A percentile compares a stretch with the other conserved stretches of the same genome.
phyloP scores from a whole-genome alignment of 768 basidiomycete species.

The Lactarius sp. region DNA sequence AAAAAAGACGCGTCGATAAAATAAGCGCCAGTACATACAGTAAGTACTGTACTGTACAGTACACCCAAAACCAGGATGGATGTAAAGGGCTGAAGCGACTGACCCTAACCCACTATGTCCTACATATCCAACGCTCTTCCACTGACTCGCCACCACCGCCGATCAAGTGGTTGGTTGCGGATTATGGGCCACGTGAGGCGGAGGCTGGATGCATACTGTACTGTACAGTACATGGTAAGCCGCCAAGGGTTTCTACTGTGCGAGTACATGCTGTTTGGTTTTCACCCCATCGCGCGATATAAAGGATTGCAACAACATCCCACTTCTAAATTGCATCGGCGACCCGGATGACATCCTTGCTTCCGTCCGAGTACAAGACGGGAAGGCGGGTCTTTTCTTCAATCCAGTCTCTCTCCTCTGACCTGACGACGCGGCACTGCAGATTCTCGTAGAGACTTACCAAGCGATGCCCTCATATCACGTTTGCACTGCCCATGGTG shows the following conservation, averaged over 20 bases:
- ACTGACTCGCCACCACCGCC: too few relatives aligned
- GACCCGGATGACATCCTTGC: slow-evolving; percentile 83
- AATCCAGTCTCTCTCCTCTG: background rate
- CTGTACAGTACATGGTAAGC: slow-evolving; percentile 43
- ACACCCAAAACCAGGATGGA: too few relatives aligned
- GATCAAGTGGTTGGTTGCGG: too few relatives aligned
- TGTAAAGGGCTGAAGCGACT: too few relatives aligned
- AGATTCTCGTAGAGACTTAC: slow-evolving; percentile 71
- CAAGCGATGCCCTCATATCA: slow-evolving; percentile 83
- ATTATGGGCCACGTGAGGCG: slow-evolving; percentile 28
- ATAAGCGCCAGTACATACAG: too few relatives aligned
- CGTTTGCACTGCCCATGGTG: slow-evolving; percentile 69
- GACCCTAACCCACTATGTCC: too few relatives aligned
- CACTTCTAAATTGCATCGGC: slow-evolving; percentile 68
- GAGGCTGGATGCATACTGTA: slow-evolving; percentile 78
- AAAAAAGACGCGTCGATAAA: too few relatives aligned
- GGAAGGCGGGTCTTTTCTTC: slow-evolving; percentile 43
- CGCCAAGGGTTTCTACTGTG: background rate
- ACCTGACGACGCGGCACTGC: background rate
- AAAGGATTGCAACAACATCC: slow-evolving; percentile 63
- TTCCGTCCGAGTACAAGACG: slow-evolving; percentile 64
- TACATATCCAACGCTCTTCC: too few relatives aligned
- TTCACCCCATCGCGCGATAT: background rate
- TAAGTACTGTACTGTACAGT: too few relatives aligned
- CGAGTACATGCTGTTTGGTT: background rate